A percentile compares a stretch with the other conserved stretches of the same genome.
These are phyloP conservation scores for Macrolepiota albuminosa DNA, from an alignment of 768 basidiomycete genomes.

Conservation along the genomic window DNA sequence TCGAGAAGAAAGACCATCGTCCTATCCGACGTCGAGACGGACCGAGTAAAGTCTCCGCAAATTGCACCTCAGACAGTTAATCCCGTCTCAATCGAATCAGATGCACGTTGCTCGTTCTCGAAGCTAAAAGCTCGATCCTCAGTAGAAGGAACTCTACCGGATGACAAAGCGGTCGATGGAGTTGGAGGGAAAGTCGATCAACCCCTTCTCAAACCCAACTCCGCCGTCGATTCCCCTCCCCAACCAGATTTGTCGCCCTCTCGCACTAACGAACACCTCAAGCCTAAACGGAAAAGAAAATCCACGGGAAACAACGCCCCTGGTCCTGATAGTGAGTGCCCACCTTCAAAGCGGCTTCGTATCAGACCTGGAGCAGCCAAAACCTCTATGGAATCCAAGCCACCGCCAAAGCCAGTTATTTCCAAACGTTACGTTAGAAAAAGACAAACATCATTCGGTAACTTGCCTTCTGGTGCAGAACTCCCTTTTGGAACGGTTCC, in stretches of 20 bases:
- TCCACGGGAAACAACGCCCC: neutral
- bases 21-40: constrained; percentile 13
- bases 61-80: neutral
- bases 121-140: neutral
- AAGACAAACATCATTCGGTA: constrained; percentile 27
- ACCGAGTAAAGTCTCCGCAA: neutral
- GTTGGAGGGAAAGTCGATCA: neutral
- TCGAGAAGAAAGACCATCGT: constrained; percentile 7
- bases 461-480: neutral
- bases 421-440: constrained; percentile 30
- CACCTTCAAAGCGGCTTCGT: constrained; percentile 10
- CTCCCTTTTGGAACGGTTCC: constrained; percentile 31
- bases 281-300: constrained; percentile 10
- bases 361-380: neutral
- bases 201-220: neutral
- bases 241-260: neutral
- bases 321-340: neutral
- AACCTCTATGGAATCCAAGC: neutral
- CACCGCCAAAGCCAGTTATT: constrained; percentile 6
- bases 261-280: neutral
- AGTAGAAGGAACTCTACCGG: neutral
- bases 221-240: neutral
- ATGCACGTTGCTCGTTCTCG: neutral
- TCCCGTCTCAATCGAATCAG: neutral
- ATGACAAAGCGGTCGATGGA: neutral